Evolutionary conservation across 768 basidiomycete species (phyloP).

Genomic region (Naganishia vishniacii): DNA sequence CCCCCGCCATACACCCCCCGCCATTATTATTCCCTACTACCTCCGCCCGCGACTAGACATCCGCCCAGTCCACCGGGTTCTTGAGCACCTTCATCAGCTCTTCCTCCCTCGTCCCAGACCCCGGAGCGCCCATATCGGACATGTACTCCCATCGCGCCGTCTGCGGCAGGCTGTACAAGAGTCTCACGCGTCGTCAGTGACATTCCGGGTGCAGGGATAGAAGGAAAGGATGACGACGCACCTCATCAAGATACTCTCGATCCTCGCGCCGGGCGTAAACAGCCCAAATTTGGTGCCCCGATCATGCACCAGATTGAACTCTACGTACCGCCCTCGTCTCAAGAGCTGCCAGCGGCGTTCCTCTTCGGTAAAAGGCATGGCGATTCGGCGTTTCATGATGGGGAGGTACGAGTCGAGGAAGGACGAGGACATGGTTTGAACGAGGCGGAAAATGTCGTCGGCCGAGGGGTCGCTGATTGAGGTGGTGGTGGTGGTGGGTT

Average conservation of each 20-base stretch:
- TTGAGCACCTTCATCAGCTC: conserved; percentile 60
- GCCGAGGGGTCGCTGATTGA: conserved; percentile 33
- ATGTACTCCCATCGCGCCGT: conserved; percentile 86
- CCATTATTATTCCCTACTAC: too few species aligned
- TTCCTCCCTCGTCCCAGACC: conserved; percentile 60
- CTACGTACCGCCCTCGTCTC: conserved; percentile 85
- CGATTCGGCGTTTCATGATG: conserved; percentile 61
- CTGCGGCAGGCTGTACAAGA: conserved; percentile 60
- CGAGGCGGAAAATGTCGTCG: conserved; percentile 66
- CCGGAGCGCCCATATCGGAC: conserved; percentile 63
- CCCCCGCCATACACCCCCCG: too few species aligned
- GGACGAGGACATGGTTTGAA: conserved; percentile 66
- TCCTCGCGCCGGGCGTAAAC: conserved; percentile 74
- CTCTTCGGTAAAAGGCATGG: conserved; percentile 53
- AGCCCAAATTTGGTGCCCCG: conserved; percentile 83
- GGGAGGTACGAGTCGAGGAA: conserved; percentile 89
- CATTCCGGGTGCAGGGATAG: neutral
- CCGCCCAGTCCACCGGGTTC: conserved; percentile 62
- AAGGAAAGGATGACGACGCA: conserved; percentile 27
- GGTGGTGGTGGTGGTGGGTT: conserved; percentile 51
- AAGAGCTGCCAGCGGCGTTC: conserved; percentile 85
- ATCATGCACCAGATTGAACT: conserved; percentile 85
- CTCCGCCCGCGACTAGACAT: neutral
- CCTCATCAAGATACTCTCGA: conserved; percentile 87
- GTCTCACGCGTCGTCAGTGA: neutral